A percentile compares a stretch with the other conserved stretches of the same genome.
Evolutionary conservation across 108 stramenopile species (phyloP).

Genomic region (Stephanodiscus minutulus): DNA sequence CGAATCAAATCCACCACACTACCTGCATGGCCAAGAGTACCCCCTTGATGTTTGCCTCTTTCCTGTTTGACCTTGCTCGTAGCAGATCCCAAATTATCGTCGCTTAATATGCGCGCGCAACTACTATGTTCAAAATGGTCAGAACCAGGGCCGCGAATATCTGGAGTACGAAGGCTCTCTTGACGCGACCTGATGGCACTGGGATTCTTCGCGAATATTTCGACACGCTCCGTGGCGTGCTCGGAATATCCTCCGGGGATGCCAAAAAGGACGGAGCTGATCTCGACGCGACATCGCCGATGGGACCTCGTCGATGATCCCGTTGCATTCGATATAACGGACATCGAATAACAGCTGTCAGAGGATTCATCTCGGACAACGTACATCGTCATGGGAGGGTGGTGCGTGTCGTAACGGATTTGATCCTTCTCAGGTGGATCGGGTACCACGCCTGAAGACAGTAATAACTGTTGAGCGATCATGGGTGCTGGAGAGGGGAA

Average conservation of each 20-base stretch:
- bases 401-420: neutral
- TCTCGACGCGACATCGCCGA: constrained; percentile 22
- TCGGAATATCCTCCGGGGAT: neutral
- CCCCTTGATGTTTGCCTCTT: constrained; percentile 7
- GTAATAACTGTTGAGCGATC: neutral
- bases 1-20: constrained; percentile 20
- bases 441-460: neutral
- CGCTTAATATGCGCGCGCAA: neutral
- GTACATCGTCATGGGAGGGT: neutral
- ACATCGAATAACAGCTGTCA: constrained; percentile 7
- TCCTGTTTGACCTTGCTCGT: neutral
- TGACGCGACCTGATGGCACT: neutral
- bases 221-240: neutral
- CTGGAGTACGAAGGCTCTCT: constrained; percentile 6
- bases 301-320: constrained; percentile 23
- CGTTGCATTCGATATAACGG: constrained; percentile 17
- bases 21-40: neutral
- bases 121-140: neutral
- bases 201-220: neutral
- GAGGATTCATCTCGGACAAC: constrained; percentile 1
- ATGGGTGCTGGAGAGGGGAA: neutral
- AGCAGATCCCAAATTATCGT: neutral
- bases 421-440: neutral
- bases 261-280: constrained; percentile 23
- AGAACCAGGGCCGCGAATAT: neutral